Base-by-base conservation (phyloP, 768 basidiomycete genomes). In the Leccinum rimulosum region DNA sequence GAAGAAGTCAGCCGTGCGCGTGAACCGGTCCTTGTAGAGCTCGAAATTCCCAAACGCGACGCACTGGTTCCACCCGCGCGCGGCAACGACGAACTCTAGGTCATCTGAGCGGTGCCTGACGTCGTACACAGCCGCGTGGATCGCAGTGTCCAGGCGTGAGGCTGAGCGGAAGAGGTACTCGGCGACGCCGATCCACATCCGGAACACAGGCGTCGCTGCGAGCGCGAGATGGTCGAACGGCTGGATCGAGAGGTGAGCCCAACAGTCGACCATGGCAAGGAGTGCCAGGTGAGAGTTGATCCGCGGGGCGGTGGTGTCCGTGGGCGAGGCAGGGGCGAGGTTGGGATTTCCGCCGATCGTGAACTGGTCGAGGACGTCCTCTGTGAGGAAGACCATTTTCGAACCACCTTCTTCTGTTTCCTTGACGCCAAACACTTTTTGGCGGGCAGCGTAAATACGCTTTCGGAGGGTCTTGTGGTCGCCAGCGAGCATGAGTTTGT, bases 201-300 rank as follows among this genome's bases (percentile, higher is more conserved):
- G 84, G 77, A 99, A 99, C 36, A 98, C 83, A 0, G 97, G 97
- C 2, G 95, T 99, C 8, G 95, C 96, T 0, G 96, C 96, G 49
- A 98, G 85, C 8, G 88, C 83, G 61, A 98, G 85, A 76, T 98
- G 95, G 35, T 84, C 86, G 70, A 91, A 96, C 0, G 97, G 97
- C 55, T 91, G 84, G 68, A 97, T 95, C 0, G 79, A 77, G 54
- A 98, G 84, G 53, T 84, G 82, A 8, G 92, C 89, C 97, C 97
- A 99, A 67, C 92, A 95, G 74, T 99, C 97, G 19, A 98, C 97
- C 95, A 99, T 98, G 15, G 95, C 95, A 51, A 98, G 84, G 8
- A 99, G 81, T 9, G 93, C 88, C 56, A 98, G 84, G 71, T 99
- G 96, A 1, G 93, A 95, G 71, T 98, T 98, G 8, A 84, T 83